Evolutionary conservation across 352 stramenopile species (phyloP).

Genomic region (Pythium sp.): DNA sequence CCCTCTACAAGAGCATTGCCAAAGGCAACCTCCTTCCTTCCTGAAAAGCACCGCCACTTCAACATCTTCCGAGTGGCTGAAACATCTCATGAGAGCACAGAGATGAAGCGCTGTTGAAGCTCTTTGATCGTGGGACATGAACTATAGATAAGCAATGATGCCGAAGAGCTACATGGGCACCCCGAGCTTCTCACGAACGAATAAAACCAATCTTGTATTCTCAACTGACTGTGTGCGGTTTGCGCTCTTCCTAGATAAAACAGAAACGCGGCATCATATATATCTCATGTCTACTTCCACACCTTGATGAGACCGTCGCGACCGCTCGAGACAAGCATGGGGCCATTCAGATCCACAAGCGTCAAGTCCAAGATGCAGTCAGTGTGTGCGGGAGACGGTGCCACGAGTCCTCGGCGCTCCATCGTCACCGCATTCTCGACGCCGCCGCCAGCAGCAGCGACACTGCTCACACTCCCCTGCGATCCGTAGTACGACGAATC

Average conservation of each 20-base stretch:
- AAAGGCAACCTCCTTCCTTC: too few species aligned
- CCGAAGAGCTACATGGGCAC: too few species aligned
- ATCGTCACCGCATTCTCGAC: slow-evolving; percentile 78
- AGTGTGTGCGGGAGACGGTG: slow-evolving; percentile 85
- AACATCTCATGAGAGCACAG: too few species aligned
- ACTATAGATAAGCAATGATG: too few species aligned
- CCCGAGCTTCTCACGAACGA: too few species aligned
- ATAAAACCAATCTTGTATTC: too few species aligned
- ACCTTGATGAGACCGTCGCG: slow-evolving; percentile 96
- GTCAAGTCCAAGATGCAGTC: slow-evolving; percentile 96
- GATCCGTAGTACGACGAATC: slow-evolving; percentile 72
- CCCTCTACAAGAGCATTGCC: neutral
- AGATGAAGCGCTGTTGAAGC: too few species aligned
- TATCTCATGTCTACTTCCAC: slow-evolving; percentile 77
- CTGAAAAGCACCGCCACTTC: neutral
- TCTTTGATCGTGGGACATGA: too few species aligned
- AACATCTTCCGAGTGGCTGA: neutral
- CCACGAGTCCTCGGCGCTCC: slow-evolving; percentile 84
- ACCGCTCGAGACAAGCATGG: slow-evolving; percentile 91
- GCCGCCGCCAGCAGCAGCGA: slow-evolving; percentile 45
- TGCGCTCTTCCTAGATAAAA: too few species aligned
- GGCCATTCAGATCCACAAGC: slow-evolving; percentile 89
- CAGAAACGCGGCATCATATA: neutral
- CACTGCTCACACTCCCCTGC: slow-evolving; percentile 40
- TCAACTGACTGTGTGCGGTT: too few species aligned